Conservation (phyloP, 2,329 filamentous ascomycete genomes). For the Ophiostoma australiae region DNA sequence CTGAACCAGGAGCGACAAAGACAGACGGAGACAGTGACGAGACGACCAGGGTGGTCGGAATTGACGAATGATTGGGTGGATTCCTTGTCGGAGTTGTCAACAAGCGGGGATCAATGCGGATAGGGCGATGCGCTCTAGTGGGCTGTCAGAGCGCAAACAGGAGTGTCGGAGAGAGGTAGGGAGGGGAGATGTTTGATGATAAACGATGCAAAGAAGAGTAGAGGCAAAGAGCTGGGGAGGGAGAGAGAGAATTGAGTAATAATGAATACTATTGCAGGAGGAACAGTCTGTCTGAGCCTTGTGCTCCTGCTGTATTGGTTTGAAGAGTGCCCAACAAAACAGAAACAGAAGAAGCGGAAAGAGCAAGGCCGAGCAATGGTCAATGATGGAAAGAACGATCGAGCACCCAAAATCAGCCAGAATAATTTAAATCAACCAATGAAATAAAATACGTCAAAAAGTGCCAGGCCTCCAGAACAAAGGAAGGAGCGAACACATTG, state of each 20-base stretch:
- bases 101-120: background rate
- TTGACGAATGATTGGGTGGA: conserved; percentile 15
- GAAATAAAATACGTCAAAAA: background rate
- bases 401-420: background rate
- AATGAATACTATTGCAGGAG: background rate
- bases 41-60: conserved; percentile 3
- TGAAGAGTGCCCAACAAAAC: too few relatives aligned
- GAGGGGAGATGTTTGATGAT: background rate
- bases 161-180: background rate
- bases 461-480: background rate
- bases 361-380: background rate
- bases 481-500: background rate
- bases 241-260: too few relatives aligned
- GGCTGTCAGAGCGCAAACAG: background rate
- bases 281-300: background rate
- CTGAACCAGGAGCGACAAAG: background rate
- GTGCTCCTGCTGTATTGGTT: background rate
- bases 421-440: background rate
- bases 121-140: background rate
- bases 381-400: background rate
- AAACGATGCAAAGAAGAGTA: too few relatives aligned
- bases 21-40: background rate
- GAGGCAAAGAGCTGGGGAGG: too few relatives aligned
- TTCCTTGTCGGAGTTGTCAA: background rate
- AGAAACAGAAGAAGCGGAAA: background rate